A percentile compares a stretch with the other conserved stretches of the same genome.
phyloP scores from a whole-genome alignment of 257 asterid genomes.

The Ajuga chamaepitys region DNA sequence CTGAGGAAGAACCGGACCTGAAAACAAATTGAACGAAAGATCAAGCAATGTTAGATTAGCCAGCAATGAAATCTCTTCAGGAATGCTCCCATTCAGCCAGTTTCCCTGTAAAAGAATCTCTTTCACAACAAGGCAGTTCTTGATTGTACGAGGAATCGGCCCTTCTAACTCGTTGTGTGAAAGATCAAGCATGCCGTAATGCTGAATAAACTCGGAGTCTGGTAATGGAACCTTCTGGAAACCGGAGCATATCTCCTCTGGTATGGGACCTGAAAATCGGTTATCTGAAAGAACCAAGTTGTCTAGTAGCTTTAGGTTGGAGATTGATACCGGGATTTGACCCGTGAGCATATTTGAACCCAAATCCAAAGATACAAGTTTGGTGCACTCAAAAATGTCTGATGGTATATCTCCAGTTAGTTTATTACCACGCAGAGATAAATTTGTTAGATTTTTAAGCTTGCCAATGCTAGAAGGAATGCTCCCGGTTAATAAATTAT shows the following conservation, averaged over 20 bases:
- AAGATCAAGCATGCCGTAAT: conserved; percentile 80
- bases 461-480: conserved; percentile 55
- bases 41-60: conserved; percentile 46
- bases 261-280: conserved; percentile 53
- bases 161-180: conserved; percentile 59
- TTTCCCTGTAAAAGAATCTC: conserved; percentile 49
- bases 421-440: conserved; percentile 64
- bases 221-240: conserved; percentile 59
- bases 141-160: conserved; percentile 46
- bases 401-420: conserved; percentile 51
- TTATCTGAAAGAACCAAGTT: conserved; percentile 70
- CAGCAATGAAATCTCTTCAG: conserved; percentile 44
- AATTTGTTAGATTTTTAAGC: conserved; percentile 57
- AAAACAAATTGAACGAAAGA: conserved; percentile 50
- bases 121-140: conserved; percentile 39
- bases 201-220: conserved; percentile 75
- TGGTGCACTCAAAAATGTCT: conserved; percentile 58
- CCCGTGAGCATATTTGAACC: conserved; percentile 53
- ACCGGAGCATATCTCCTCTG: conserved; percentile 69
- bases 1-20: conserved; percentile 39
- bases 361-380: conserved; percentile 56
- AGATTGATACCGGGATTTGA: conserved; percentile 41
- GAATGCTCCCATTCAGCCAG: conserved; percentile 68
- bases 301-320: conserved; percentile 51
- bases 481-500: conserved; percentile 50